Percentiles rank a stretch among this genome's conserved stretches.
Evolutionary conservation across 345 rosid species (phyloP).

Genomic region (Brassica juncea): DNA sequence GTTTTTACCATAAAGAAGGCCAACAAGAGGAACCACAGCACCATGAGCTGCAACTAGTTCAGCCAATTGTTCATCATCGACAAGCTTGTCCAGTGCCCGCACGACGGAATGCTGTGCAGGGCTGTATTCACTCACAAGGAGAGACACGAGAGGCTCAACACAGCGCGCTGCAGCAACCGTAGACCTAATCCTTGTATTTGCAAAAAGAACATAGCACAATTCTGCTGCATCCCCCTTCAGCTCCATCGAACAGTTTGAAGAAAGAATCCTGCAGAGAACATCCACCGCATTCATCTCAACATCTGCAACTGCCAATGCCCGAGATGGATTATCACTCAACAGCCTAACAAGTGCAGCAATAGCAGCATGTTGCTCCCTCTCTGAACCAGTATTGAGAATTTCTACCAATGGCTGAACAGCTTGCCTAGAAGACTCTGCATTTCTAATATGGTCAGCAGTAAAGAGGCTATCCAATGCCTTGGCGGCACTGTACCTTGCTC

Average conservation of each 20-base stretch:
- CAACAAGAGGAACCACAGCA: constrained; percentile 96
- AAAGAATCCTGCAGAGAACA: constrained; percentile 95
- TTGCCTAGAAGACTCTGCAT: constrained; percentile 92
- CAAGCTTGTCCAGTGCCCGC: constrained; percentile 89
- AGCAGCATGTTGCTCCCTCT: constrained; percentile 98
- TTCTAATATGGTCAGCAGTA: constrained; percentile 94
- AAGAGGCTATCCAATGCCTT: constrained; percentile 95
- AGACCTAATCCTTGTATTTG: constrained; percentile 89
- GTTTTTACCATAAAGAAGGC: constrained; percentile 89
- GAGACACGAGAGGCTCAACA: constrained; percentile 98
- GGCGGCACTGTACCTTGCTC: constrained; percentile 95
- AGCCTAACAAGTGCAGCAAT: constrained; percentile 94
- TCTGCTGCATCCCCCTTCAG: constrained; percentile 99
- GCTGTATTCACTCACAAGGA: constrained; percentile 83
- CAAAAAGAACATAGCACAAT: constrained; percentile 91
- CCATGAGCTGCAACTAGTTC: constrained; percentile 99
- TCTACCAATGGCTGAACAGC: constrained; percentile 99
- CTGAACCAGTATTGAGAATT: constrained; percentile 90
- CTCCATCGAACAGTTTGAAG: constrained; percentile 86
- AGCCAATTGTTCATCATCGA: constrained; percentile 97
- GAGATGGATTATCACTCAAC: constrained; percentile 94
- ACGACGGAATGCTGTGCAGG: constrained; percentile 97
- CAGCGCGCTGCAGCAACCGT: constrained; percentile 97
- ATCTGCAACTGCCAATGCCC: constrained; percentile 94
- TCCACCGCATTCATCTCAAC: constrained; percentile 99